phyloP scores from a whole-genome alignment of 306 rosid species.

The Begonia fuchsioides region DNA sequence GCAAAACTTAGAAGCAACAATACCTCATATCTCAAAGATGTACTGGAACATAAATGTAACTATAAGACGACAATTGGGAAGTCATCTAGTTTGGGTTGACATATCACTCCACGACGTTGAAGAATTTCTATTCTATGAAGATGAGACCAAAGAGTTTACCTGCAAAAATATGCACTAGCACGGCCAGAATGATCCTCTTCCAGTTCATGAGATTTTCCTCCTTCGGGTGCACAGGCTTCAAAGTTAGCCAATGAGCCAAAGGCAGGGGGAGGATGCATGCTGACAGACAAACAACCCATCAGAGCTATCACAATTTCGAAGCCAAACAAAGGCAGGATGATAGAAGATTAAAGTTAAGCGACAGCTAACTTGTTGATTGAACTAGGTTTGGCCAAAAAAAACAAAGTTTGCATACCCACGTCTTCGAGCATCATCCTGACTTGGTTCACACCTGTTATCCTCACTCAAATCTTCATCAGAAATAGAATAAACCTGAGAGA shows the following conservation, averaged over 20 bases:
- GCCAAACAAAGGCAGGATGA: conserved; percentile 4
- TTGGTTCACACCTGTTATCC: neutral
- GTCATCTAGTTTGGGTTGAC: no score
- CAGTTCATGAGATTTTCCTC: conserved; percentile 26
- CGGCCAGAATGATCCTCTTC: conserved; percentile 59
- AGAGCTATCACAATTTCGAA: conserved; percentile 10
- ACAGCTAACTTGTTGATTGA: neutral
- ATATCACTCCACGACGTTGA: no score
- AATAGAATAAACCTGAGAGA: no score
- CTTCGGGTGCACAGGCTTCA: conserved; percentile 82
- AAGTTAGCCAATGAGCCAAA: conserved; percentile 97
- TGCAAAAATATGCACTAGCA: conserved; percentile 31
- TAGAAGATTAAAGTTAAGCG: no score
- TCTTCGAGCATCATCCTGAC: conserved; percentile 18
- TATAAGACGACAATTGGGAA: no score
- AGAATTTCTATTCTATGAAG: neutral
- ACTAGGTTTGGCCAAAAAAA: neutral
- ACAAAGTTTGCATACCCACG: conserved; percentile 28
- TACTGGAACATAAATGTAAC: neutral
- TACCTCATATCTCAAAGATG: neutral
- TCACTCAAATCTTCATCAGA: neutral
- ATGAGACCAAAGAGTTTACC: conserved; percentile 25
- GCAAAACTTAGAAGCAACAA: conserved; percentile 10
- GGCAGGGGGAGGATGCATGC: conserved; percentile 94
- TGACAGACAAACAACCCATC: conserved; percentile 15